phyloP scores from a whole-genome alignment of 2,329 filamentous ascomycete genomes.

The Aspergillus sp. region DNA sequence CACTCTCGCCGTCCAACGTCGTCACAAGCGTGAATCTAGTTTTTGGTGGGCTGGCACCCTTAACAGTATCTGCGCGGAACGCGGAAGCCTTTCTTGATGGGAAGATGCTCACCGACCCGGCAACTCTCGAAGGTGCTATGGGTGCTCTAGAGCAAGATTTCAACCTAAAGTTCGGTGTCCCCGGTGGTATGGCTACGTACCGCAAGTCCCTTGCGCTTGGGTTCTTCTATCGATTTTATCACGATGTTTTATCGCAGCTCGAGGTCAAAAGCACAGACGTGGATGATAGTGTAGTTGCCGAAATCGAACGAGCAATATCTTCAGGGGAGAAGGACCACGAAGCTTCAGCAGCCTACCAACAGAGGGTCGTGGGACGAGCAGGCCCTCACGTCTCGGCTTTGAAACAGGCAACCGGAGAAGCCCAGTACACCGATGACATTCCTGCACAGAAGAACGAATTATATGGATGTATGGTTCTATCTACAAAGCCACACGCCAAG shows the following conservation, averaged over 20 bases:
- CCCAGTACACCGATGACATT: slow-evolving; percentile 95
- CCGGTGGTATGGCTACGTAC: slow-evolving; percentile 96
- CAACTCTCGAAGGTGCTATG: slow-evolving; percentile 87
- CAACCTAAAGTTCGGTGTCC: slow-evolving; percentile 82
- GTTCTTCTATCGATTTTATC: slow-evolving; percentile 97
- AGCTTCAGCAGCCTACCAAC: slow-evolving; percentile 73
- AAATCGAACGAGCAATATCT: slow-evolving; percentile 84
- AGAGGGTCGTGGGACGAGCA: slow-evolving; percentile 81
- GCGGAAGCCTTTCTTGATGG: slow-evolving; percentile 73
- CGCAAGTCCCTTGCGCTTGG: slow-evolving; percentile 84
- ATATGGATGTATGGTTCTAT: slow-evolving; percentile 83
- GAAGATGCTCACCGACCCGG: slow-evolving; percentile 74
- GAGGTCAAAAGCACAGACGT: slow-evolving; percentile 50
- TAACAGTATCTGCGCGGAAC: slow-evolving; percentile 81
- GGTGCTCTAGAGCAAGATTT: slow-evolving; percentile 87
- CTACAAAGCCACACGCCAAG: slow-evolving; percentile 84
- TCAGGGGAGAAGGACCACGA: slow-evolving; percentile 74
- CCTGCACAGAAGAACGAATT: slow-evolving; percentile 84
- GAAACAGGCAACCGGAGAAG: slow-evolving; percentile 91
- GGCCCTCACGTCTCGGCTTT: slow-evolving; percentile 84
- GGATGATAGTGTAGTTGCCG: slow-evolving; percentile 74
- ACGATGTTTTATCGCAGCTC: slow-evolving; percentile 71
- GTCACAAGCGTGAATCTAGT: slow-evolving; percentile 77
- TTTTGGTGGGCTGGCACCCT: slow-evolving; percentile 93
- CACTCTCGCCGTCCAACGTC: slow-evolving; percentile 65